Conservation (phyloP, 2,329 filamentous ascomycete genomes). For the Pochonia chlamydosporia region DNA sequence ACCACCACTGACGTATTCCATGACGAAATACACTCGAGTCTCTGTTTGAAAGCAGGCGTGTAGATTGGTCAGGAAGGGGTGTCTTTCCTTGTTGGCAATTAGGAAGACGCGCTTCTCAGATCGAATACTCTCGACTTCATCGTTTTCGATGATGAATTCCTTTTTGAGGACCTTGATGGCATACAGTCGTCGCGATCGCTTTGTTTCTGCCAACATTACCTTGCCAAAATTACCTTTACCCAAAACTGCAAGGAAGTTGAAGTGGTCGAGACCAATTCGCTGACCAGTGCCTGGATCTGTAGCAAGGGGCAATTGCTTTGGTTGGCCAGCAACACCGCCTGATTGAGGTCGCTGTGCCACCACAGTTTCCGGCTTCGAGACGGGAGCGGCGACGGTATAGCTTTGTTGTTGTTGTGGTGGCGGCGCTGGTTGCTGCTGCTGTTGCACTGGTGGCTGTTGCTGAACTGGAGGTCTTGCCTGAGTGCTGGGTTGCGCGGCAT, state of each 20-base stretch:
- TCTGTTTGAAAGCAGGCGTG: constrained; percentile 99
- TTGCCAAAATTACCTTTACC: constrained; percentile 99
- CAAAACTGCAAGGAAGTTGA: constrained; percentile 97
- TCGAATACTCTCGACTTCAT: constrained; percentile 95
- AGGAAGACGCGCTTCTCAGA: constrained; percentile 97
- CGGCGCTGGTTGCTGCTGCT: constrained; percentile 19
- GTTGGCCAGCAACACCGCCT: constrained; percentile 27
- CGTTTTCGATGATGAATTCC: constrained; percentile 99
- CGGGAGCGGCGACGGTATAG: constrained; percentile 23
- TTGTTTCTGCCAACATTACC: constrained; percentile 98
- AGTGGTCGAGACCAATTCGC: constrained; percentile 93
- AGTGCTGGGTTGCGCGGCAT: constrained; percentile 25
- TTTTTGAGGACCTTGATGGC: constrained; percentile 99
- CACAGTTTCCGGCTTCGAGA: constrained; percentile 34
- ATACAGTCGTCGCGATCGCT: constrained; percentile 84
- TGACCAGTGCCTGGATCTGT: constrained; percentile 68
- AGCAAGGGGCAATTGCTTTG: constrained; percentile 63
- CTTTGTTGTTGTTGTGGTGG: constrained; percentile 32
- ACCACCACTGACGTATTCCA: constrained; percentile 98
- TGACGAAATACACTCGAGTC: constrained; percentile 97
- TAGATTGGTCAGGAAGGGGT: constrained; percentile 90
- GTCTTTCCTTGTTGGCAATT: constrained; percentile 92
- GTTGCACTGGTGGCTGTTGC: constrained; percentile 21
- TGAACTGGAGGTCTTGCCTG: constrained; percentile 25
- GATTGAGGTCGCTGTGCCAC: constrained; percentile 23